Percentiles rank a stretch among this genome's conserved stretches.
These are phyloP conservation scores for Laburnicola sp. DNA, from an alignment of 2,329 filamentous ascomycete genomes.

Conservation along the genomic window DNA sequence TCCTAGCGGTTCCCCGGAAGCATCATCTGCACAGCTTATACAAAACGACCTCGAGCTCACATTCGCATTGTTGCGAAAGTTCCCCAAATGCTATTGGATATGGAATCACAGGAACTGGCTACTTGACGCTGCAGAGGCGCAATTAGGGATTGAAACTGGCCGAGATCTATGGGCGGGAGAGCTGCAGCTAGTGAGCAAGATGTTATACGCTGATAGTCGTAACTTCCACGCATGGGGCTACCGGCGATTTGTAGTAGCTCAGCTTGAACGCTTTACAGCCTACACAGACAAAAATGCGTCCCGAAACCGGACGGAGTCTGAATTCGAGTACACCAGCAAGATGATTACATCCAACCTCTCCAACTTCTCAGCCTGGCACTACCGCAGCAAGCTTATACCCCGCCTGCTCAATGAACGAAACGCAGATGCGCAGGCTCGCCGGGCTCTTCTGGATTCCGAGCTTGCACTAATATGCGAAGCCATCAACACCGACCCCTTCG, in stretches of 20 bases:
- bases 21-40: conserved; percentile 53
- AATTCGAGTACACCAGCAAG: conserved; percentile 87
- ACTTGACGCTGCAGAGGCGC: conserved; percentile 68
- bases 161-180: conserved; percentile 80
- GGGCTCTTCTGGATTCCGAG: conserved; percentile 74
- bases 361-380: conserved; percentile 98
- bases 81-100: conserved; percentile 98
- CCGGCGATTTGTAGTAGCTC: conserved; percentile 74
- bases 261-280: conserved; percentile 64
- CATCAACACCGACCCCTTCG: conserved; percentile 85
- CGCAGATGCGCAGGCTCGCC: conserved; percentile 65
- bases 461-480: conserved; percentile 74
- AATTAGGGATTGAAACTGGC: conserved; percentile 61
- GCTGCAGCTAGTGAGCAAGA: conserved; percentile 79
- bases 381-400: conserved; percentile 80
- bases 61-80: conserved; percentile 79
- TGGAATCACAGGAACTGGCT: conserved; percentile 96
- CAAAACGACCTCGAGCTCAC: conserved; percentile 78
- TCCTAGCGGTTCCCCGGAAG: conserved; percentile 33
- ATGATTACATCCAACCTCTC: conserved; percentile 86
- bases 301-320: conserved; percentile 70
- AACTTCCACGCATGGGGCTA: conserved; percentile 99
- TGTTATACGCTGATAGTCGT: conserved; percentile 81
- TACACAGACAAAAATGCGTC: conserved; percentile 2
- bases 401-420: conserved; percentile 71